Evolutionary conservation across 306 rosid species (phyloP), one percentile per base, ranked within the genome.

Genomic region (Dicorynia guianensis): DNA sequence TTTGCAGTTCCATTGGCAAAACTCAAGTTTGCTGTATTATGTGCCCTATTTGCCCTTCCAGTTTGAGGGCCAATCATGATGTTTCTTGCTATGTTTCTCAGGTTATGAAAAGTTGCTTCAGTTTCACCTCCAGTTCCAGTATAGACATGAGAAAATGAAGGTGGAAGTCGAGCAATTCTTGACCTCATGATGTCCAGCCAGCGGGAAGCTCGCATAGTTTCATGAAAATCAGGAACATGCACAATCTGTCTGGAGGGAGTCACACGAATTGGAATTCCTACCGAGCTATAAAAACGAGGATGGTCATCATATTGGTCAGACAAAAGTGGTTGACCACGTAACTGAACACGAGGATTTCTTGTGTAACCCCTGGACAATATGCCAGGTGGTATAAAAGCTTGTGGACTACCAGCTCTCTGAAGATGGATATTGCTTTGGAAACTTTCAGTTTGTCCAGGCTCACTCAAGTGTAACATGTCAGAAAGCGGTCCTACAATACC

Each of bases 331-430:
- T 47, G 58, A 8, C 5, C 1, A 44, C 33, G 12, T 15, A 4
- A 3, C 58, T 11, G 59, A 34, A 47, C 11, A 14, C 14, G n/a
- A 15, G 44, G 3, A 4, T 49, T 14, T 38, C 72, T 30, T 18
- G 4, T 25, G 58, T n/a, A 48, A 3, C 46, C 30, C 6, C 11
- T 7, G 8, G 58, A 55, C n/a, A 44, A 34, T 30, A 5, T 33
- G 49, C 61, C 17, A 47, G 58, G 11, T 42, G 46, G 80, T 33
- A 42, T 7, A 65, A 44, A 17, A 64, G 42, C 59, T 66, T 76
- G 48, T 66, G 38, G n/a, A 65, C 55, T 65, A 40, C 54, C 44
- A 52, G 72, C 66, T 64, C 44, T 54, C 25, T 39, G 69, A 8
- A 25, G 72, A 30, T 38, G 72, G 35, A 42, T 42, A 34, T 55